These are phyloP conservation scores for Leccinum fuscescens DNA, from an alignment of 1,284 basidiomycete genomes.

Conservation along the genomic window DNA sequence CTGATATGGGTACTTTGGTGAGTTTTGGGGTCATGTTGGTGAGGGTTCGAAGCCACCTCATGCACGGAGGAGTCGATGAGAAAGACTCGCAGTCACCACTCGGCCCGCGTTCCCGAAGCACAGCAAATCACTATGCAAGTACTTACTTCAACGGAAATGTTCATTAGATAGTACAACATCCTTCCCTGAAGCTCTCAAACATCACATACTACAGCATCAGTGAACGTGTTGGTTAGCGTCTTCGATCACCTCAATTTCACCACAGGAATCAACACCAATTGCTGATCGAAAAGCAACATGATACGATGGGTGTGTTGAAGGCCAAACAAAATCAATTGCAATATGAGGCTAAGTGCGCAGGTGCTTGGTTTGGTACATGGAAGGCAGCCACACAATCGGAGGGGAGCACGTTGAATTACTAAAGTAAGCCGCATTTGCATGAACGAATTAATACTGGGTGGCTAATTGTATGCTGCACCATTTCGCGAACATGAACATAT, in stretches of 20 bases:
- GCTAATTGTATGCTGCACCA: neutral
- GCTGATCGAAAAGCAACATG: neutral
- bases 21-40: conserved; percentile 22
- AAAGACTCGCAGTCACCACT: neutral
- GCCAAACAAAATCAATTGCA: neutral
- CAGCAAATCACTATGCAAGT: neutral
- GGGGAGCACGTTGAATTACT: neutral
- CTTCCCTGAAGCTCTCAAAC: neutral
- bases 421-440: neutral
- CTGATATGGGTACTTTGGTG: conserved; percentile 49
- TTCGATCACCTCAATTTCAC: neutral
- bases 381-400: neutral
- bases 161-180: neutral
- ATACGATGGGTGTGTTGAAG: too few relatives aligned
- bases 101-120: neutral
- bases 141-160: neutral
- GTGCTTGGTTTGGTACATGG: neutral
- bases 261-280: neutral
- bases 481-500: neutral
- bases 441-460: neutral
- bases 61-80: neutral
- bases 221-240: neutral
- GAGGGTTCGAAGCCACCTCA: conserved; percentile 4
- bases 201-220: neutral
- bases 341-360: neutral